These are phyloP conservation scores for Austroboletus novae-zelandiae DNA, from an alignment of 1,284 basidiomycete species.

Conservation along the genomic window DNA sequence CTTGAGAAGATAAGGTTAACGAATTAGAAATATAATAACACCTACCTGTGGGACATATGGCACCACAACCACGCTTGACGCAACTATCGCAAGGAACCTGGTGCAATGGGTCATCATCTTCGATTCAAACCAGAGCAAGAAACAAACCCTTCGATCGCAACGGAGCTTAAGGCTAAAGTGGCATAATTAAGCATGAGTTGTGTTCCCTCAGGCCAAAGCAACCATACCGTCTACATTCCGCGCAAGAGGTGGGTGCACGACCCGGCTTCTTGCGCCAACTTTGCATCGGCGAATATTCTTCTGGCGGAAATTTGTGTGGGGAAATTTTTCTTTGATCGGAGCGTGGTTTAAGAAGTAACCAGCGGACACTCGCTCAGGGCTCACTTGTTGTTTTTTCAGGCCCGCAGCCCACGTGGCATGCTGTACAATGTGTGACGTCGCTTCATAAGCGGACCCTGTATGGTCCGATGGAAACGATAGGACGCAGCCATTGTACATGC, in stretches of 20 bases:
- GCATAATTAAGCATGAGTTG: not conserved
- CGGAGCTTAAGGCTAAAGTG: conserved; percentile 59
- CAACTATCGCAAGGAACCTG: conserved; percentile 75
- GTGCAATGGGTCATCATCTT: not conserved
- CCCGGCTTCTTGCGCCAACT: conserved; percentile 42
- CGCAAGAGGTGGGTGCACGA: conserved; percentile 62
- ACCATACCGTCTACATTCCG: conserved; percentile 60
- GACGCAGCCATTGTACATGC: no score
- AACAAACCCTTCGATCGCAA: conserved; percentile 63
- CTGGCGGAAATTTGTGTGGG: no score
- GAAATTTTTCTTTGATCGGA: no score
- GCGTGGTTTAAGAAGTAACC: no score
- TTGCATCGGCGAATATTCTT: no score
- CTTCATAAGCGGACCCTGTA: no score
- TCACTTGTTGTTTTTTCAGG: no score
- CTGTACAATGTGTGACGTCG: no score
- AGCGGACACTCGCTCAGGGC: no score
- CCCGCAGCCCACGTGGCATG: no score
- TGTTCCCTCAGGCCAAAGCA: not conserved
- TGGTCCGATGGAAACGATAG: no score
- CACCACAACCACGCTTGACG: conserved; percentile 62
- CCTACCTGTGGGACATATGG: conserved; percentile 68
- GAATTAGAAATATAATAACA: not conserved
- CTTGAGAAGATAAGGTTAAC: conserved; percentile 22
- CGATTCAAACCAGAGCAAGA: not conserved